A percentile compares a stretch with the other conserved stretches of the same genome.
Evolutionary conservation across 768 basidiomycete genomes (phyloP).

Genomic region (Termitomyces sp.): DNA sequence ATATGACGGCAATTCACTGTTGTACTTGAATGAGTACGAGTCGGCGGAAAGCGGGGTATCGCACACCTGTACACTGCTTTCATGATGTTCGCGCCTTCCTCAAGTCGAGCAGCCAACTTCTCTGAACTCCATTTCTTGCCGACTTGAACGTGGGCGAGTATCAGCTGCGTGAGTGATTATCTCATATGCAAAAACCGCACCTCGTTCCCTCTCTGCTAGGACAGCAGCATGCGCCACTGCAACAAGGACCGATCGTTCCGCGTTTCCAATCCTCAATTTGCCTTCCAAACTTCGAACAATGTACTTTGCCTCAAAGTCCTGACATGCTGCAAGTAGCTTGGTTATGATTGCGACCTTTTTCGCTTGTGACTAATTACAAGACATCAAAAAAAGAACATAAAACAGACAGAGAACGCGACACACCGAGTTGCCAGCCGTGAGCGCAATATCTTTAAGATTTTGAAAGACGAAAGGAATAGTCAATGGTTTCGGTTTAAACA

Average conservation of each 20-base stretch:
- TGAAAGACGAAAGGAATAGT: slow-evolving; percentile 87
- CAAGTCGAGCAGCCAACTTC: slow-evolving; percentile 63
- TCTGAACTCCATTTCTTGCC: slow-evolving; percentile 73
- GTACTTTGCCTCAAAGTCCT: slow-evolving; percentile 91
- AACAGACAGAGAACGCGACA: not conserved
- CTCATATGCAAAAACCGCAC: not conserved
- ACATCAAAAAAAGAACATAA: not conserved
- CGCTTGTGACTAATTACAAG: slow-evolving; percentile 68
- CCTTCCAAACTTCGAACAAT: slow-evolving; percentile 94
- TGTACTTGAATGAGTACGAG: slow-evolving; percentile 1
- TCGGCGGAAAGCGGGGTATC: not conserved
- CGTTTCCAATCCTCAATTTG: slow-evolving; percentile 94
- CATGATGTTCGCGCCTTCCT: slow-evolving; percentile 70
- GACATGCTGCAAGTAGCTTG: slow-evolving; percentile 87
- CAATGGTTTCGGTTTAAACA: slow-evolving; percentile 91
- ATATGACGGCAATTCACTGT: slow-evolving; percentile 88
- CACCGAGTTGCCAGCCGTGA: slow-evolving; percentile 78
- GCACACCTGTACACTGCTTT: slow-evolving; percentile 90
- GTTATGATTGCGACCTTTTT: slow-evolving; percentile 96
- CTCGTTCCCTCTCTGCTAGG: slow-evolving; percentile 67
- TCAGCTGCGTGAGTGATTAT: not conserved
- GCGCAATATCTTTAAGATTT: slow-evolving; percentile 86
- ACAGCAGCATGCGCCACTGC: slow-evolving; percentile 91
- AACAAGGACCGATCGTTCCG: slow-evolving; percentile 92
- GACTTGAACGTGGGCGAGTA: slow-evolving; percentile 30